These are phyloP conservation scores for Priceomyces medius DNA, from an alignment of 805 yeast species.

Conservation along the genomic window DNA sequence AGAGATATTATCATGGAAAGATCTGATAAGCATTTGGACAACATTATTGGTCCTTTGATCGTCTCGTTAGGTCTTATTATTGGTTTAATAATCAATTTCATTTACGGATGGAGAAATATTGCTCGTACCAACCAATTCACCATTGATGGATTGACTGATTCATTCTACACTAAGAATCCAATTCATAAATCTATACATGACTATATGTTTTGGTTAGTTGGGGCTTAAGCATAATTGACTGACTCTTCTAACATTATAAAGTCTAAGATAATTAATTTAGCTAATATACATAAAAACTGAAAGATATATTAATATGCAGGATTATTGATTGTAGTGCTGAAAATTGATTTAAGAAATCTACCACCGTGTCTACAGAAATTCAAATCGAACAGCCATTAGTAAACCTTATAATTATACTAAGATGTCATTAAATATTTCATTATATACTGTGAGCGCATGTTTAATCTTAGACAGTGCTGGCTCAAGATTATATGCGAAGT, in stretches of 20 bases:
- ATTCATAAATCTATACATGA: constrained; percentile 36
- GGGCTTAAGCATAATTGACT: constrained; percentile 7
- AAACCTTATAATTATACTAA: background rate
- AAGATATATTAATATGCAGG: constrained; percentile 1
- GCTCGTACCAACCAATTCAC: constrained; percentile 11
- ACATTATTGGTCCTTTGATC: constrained; percentile 83
- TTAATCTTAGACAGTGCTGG: constrained; percentile 82
- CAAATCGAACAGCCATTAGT: background rate
- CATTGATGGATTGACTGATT: constrained; percentile 24
- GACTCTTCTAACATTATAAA: no score
- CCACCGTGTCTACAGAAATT: constrained; percentile 9
- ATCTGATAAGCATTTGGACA: constrained; percentile 85
- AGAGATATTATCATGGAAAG: constrained; percentile 72
- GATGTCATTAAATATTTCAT: constrained; percentile 54
- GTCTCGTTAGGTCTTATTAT: constrained; percentile 67
- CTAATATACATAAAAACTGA: no score
- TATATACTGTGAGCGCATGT: constrained; percentile 80
- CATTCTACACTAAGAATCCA: constrained; percentile 31
- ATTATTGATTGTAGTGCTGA: background rate
- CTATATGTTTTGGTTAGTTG: constrained; percentile 28
- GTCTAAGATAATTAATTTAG: constrained; percentile 1
- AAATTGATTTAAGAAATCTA: constrained; percentile 4
- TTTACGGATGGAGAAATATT: constrained; percentile 50
- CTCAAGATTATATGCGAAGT: constrained; percentile 77
- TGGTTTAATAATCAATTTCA: constrained; percentile 71